Evolutionary conservation across 2,329 filamentous ascomycete species (phyloP), one percentile per base, ranked within the genome.

Genomic region (Fusarium coicis): DNA sequence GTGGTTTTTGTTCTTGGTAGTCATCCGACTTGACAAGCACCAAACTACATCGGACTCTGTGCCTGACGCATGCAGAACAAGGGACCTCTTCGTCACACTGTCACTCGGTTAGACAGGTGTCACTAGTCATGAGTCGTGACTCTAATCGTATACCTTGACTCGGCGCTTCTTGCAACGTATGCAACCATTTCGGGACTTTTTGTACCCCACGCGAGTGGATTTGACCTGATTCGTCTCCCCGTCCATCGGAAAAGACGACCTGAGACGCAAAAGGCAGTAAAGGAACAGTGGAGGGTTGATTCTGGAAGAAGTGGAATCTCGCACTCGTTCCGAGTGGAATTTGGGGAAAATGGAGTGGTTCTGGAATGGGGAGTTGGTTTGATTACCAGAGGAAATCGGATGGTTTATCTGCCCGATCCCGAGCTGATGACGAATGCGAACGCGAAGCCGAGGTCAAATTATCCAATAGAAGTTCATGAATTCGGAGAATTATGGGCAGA

Each of bases 151-250:
- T 30, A 34, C 70, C 66, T 73, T 73, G 49, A 73, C 70, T 28
- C 70, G 56, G 2, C 70, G 55, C 56, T 71, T 63, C 40, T 73
- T 73, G 23, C 70, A 73, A 11, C 70, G 63, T 11, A 21, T 50
- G 28, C 70, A 73, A 3, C 70, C 70, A 26, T 73, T 73, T 59
- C 70, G 66, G 32, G 70, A 73, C 53, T 73, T 73, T 63, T 70
- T 73, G 44, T 73, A 73, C 40, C 70, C 70, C 44, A 66, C 53
- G 23, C 70, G 70, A 1, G 66, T 71, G 30, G 53, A 56, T 16
- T 59, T 71, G 3, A 18, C 15, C 5, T 47, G 43, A 3, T 72
- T 44, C 47, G 55, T 47, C 7, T 44, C 40, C 10, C 43, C 59
- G 10, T 66, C 44, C 63, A 66, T 66, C 28, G 26, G n/a, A 11